Percentiles rank a stretch among this genome's conserved stretches.
Conservation (phyloP, 129 eudicot genomes). For the Lactuca sativa region DNA sequence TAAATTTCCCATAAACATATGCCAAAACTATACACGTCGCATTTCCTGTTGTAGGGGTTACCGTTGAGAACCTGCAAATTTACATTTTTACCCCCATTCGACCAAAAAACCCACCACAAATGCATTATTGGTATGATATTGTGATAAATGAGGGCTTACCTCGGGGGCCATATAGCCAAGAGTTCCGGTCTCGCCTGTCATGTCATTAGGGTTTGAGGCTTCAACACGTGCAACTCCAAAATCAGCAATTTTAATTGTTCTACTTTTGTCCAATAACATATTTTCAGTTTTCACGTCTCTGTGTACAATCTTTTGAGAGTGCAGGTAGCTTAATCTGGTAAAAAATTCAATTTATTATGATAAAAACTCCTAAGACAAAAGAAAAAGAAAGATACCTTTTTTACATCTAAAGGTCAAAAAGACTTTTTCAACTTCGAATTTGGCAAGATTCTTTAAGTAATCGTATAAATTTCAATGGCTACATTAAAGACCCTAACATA, state of each 20-base stretch:
- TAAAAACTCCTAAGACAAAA: not conserved
- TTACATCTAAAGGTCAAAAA: not conserved
- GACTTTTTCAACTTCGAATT: not conserved
- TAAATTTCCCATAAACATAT: conserved; percentile 45
- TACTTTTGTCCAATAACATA: conserved; percentile 85
- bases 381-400: conserved; percentile 12
- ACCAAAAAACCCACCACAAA: not conserved
- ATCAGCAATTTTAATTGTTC: conserved; percentile 85
- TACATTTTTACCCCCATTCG: not conserved
- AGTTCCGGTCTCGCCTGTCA: conserved; percentile 98
- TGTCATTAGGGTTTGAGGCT: conserved; percentile 96
- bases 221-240: conserved; percentile 98
- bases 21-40: conserved; percentile 43
- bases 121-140: not conserved
- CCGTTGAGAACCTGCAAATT: conserved; percentile 41
- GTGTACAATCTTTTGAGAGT: conserved; percentile 86
- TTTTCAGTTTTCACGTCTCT: conserved; percentile 95
- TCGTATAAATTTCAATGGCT: not conserved
- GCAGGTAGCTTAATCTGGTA: conserved; percentile 80
- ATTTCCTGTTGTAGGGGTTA: conserved; percentile 41
- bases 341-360: not conserved
- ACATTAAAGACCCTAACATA: not conserved
- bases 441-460: not conserved
- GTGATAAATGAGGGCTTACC: conserved; percentile 37
- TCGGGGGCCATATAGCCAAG: conserved; percentile 99